Evolutionary conservation across 495 filamentous ascomycete species (phyloP).

Genomic region (Platismatia glauca): DNA sequence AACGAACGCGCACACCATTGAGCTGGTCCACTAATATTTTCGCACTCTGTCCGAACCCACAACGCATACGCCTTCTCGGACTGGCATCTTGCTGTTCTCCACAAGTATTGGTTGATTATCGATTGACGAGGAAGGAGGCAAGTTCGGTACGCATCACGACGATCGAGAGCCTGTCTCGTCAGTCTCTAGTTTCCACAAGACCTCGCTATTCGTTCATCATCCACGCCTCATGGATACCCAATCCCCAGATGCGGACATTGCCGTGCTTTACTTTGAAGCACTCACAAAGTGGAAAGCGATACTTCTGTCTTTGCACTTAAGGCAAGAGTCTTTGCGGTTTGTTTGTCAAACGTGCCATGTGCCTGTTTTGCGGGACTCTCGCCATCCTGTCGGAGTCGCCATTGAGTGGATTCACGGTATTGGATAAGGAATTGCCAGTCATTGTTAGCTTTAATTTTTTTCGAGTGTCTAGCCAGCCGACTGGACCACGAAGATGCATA

Average conservation of each 20-base stretch:
- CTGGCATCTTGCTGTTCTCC: neutral
- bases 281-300: neutral
- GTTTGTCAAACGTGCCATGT: neutral
- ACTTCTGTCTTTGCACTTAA: neutral
- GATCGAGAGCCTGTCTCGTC: neutral
- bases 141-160: neutral
- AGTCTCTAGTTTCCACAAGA: neutral
- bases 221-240: constrained; percentile 17
- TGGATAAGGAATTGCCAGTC: constrained; percentile 11
- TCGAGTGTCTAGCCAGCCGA: constrained; percentile 3
- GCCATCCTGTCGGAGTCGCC: neutral
- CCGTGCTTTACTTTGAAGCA: neutral
- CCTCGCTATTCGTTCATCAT: constrained; percentile 5
- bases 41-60: neutral
- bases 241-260: constrained; percentile 2
- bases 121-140: neutral
- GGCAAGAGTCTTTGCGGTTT: neutral
- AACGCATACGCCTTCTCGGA: neutral
- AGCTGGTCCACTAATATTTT: neutral
- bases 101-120: constrained; percentile 4
- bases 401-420: neutral
- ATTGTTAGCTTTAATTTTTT: constrained; percentile 1
- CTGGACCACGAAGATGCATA: constrained; percentile 13
- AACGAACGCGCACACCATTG: neutral
- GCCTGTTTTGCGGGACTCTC: neutral